Base-by-base conservation (phyloP, 495 filamentous ascomycete species). In the Penicillium antarcticum region DNA sequence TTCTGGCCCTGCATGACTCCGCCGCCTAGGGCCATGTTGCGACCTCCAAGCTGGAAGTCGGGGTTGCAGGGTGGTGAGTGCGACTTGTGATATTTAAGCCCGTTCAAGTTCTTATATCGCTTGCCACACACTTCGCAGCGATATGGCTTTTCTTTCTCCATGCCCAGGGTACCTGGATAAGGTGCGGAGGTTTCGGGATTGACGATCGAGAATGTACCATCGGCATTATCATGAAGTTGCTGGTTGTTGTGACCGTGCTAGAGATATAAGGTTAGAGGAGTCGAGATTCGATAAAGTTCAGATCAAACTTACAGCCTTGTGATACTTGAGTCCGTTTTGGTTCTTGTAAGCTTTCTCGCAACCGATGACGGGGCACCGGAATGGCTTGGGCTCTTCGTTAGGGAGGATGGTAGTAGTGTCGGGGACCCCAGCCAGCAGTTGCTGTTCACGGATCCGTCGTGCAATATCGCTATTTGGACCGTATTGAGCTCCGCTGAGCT, bases 311-410 rank as follows among this genome's bases (percentile, higher is more conserved):
- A 88, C 85, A 66, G 79, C 70, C 72, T 84, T 84, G 62, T 84
- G 81, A 50, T 88, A 95, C 79, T 97, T 97, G 29, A 99, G 76
- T 29, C 94, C 94, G 60, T 99, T 99, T 61, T 97, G 94, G 67
- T 99, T 99, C 79, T 99, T 99, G 70, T 99, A 99, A 12, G 94
- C 94, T 76, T 99, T 99, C 68, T 99, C 94, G 63, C 94, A 99
- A 14, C 94, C 94, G 61, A 97, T 95, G 37, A 99, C 94, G 8
- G 95, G 94, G 66, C 94, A 99, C 61, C 88, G 87, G 79, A 95
- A 97, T 0, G 94, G 94, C 72, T 97, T 99, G 54, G 90, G 87
- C 58, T 97, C 91, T 52, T 79, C 77, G 32, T 77, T 80, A n/a
- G 77, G 76, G 44, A 76, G 69, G 16, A 76, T 64, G 13, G 69